Conservation (phyloP, 1,284 basidiomycete genomes). For the Leccinum griseonigrum region DNA sequence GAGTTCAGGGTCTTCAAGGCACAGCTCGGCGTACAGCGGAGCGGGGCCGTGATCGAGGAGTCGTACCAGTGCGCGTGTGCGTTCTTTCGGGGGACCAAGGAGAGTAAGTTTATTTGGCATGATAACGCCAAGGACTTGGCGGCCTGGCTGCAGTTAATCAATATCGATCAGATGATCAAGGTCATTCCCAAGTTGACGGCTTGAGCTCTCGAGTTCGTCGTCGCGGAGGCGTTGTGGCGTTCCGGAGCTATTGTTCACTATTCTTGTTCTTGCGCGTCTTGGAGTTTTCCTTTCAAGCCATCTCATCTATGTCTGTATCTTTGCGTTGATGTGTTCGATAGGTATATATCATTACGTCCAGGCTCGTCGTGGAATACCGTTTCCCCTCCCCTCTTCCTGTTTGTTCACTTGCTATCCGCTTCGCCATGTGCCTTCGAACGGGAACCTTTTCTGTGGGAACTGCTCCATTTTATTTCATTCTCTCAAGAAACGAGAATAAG, state of each 20-base stretch:
- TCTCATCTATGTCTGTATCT: neutral
- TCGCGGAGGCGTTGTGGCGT: neutral
- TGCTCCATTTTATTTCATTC: neutral
- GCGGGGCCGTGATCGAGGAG: slow-evolving; percentile 55
- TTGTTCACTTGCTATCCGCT: slow-evolving; percentile 5
- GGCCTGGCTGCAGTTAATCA: slow-evolving; percentile 78
- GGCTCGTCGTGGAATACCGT: neutral
- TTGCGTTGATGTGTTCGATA: slow-evolving; percentile 2
- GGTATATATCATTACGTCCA: slow-evolving; percentile 9
- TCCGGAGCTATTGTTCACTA: neutral
- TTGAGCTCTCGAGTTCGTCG: slow-evolving; percentile 22
- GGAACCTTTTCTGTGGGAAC: neutral
- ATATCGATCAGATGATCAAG: slow-evolving; percentile 75
- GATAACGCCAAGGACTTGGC: slow-evolving; percentile 62
- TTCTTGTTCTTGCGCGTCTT: neutral
- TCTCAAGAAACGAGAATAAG: neutral
- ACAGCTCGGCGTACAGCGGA: slow-evolving; percentile 61
- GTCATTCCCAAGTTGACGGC: slow-evolving; percentile 71
- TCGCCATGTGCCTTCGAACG: neutral
- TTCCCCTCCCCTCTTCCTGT: neutral
- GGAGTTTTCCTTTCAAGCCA: neutral
- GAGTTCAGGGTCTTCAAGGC: slow-evolving; percentile 78
- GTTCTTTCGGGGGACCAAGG: slow-evolving; percentile 64
- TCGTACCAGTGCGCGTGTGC: slow-evolving; percentile 71
- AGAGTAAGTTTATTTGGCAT: slow-evolving; percentile 70